Base-by-base conservation (phyloP, 2,329 filamentous ascomycete species). In the Epichloe brachyelytri region DNA sequence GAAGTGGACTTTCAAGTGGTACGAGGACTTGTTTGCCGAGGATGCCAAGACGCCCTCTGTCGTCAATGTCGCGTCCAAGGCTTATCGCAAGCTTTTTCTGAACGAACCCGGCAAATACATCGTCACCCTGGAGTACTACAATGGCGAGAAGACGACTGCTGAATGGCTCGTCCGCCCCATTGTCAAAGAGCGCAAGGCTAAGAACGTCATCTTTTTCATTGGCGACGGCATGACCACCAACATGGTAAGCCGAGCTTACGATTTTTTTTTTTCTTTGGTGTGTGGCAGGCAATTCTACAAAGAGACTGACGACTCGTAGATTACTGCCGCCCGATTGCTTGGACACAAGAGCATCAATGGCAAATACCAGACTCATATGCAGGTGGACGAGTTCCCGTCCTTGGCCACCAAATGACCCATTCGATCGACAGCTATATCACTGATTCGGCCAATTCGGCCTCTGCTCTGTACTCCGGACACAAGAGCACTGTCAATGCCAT, bases 331-430 rank as follows among this genome's bases (percentile, higher is more conserved):
- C 50, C 84, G 88, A 57, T 74, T 93, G 51, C 81, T 94, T 51
- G 87, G 77, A 17, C 88, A 94, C 73, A 85, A 88, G 72, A 83
- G 77, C 58, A 77, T 91, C 73, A 93, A 94, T 62, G 88, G 88
- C 58, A 86, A 85, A 65, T 94, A 91, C 66, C 82, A 88, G 71
- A 80, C 77, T 52, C 77, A 74, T 51, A 77, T 94, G 76, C 76
- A 80, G 62, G 74, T 94, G 72, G 88, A 94, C 70, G 77, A 88
- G 62, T 93, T 93, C 68, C 88, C 3, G 78, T 90, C n/a, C 64
- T 91, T 11, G 88, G 88, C 19, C 88, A 94, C 65, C 87, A 91
- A 69, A 91, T 93, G 83, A 90, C 87, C 11, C 86, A 91, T 68
- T 90, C 86, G 1, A 80, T 93, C 62, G 86, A 91, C 69, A 82